Base-by-base conservation (phyloP, 1,284 basidiomycete species). In the Malassezia sympodialis region DNA sequence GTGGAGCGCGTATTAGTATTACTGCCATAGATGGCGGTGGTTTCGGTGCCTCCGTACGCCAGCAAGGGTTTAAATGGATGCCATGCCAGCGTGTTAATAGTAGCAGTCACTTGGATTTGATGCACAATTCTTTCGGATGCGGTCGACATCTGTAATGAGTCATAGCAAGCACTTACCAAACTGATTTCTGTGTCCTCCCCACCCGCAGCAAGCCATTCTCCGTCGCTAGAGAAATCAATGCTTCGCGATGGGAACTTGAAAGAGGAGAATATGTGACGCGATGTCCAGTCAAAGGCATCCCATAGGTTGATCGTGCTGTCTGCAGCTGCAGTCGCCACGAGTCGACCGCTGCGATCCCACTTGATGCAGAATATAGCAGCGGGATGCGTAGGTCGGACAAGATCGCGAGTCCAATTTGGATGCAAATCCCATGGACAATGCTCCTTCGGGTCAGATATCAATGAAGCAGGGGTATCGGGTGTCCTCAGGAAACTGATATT, bases 201-300 rank as follows among this genome's bases (percentile, higher is more conserved):
- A 19, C 63, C 67, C 0, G 59, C 58, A 0, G 70, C 69, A 0
- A 73, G 42, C 23, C 71, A 58, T 40, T 73, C 70, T 2, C 70
- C 69, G 19, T 73, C 70, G 47, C 59, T 61, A 10, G 65, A 67
- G 43, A 73, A 73, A 1, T 58, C 58, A 17, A 73, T 64, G 7
- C 61, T 53, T 14, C 70, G 53, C 1, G 67, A 56, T 0, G 68
- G 66, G 37, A 59, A 63, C 2, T 55, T 32, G 8, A 66, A 56
- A 8, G 39, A 41, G 17, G 62, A 59, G 19, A 63, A 41, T 56
- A 69, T 62, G 12, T 59, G 62, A 8, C 51, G 26, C 0, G 43
- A 50, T 26, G 49, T 55, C 59, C 61, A 66, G n/a, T 68, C 62
- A 8, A 27, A 34, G 0, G 56, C 28, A 21, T 67, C 49, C 68